A percentile compares a stretch with the other conserved stretches of the same genome.
Conservation (phyloP, 495 filamentous ascomycete species). For the Hypoxylon crocopeplum region DNA sequence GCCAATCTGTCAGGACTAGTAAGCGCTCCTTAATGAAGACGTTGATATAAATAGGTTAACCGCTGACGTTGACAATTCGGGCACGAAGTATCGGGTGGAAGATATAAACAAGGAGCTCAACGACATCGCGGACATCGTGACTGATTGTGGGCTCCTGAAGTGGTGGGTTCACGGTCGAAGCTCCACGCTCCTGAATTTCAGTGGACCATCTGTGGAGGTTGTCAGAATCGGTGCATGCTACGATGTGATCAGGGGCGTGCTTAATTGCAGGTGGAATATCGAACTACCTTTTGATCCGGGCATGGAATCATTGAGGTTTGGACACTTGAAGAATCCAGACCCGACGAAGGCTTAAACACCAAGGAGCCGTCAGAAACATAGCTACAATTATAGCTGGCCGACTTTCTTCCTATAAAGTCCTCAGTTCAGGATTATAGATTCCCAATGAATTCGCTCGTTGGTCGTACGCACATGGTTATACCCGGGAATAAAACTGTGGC, state of each 20-base stretch:
- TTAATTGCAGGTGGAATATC: slow-evolving; percentile 36
- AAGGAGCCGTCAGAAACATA: too few relatives aligned
- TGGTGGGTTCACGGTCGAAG: slow-evolving; percentile 36
- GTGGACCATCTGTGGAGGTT: slow-evolving; percentile 24
- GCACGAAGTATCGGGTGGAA: slow-evolving; percentile 39
- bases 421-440: too few relatives aligned
- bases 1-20: too few relatives aligned
- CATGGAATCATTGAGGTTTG: slow-evolving; percentile 19
- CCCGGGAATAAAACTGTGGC: too few relatives aligned
- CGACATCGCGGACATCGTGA: slow-evolving; percentile 37
- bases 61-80: background rate
- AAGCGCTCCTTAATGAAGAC: too few relatives aligned
- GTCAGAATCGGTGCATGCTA: slow-evolving; percentile 46
- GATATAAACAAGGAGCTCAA: slow-evolving; percentile 44
- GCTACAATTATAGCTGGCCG: too few relatives aligned
- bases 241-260: slow-evolving; percentile 40
- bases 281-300: slow-evolving; percentile 38
- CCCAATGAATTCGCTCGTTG: too few relatives aligned
- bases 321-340: slow-evolving; percentile 9
- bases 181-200: slow-evolving; percentile 46
- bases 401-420: too few relatives aligned
- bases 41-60: too few relatives aligned
- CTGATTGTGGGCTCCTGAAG: slow-evolving; percentile 43
- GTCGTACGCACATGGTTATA: too few relatives aligned
- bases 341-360: background rate